Base-by-base conservation (phyloP, 495 filamentous ascomycete species). In the Durotheca rogersii region DNA sequence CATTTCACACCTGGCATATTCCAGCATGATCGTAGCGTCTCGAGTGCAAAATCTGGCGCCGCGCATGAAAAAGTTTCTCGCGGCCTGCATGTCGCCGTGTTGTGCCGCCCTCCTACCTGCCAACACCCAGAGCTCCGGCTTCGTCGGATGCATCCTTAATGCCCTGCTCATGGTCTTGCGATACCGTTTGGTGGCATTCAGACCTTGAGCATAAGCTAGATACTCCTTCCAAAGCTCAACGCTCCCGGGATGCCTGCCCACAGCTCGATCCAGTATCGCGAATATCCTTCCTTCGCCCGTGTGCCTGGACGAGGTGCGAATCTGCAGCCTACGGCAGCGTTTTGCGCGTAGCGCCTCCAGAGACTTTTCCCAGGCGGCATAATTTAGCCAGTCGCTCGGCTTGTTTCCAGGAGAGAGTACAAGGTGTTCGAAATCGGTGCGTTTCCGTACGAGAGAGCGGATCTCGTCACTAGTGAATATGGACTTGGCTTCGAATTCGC, bases 391-490 rank as follows among this genome's bases (percentile, higher is more conserved):
- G 57, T 95, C 89, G 30, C 77, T 66, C 0, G 89, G 78, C 32
- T 80, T 78, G 31, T 84, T 83, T 38, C 90, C 88, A 6, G 89
- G 81, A 10, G 88, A 82, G 55, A 94, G 88, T 55, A 97, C 76
- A 38, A 83, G 85, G 74, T 96, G 90, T 67, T 98, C 93, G 61
- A 90, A 96, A 57, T 90, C 89, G 61, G 89, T 92, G 48, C 94
- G 85, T 61, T 91, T 95, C 64, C 83, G 83, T 35, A 92, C 81
- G 41, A 98, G 90, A 18, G 86, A 81, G 49, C 79, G 74, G 66
- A 97, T 95, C 72, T 97, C 90, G 53, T 90, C 85, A 84, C 91
- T 84, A 47, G 71, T 81, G 72, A 97, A 97, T 48, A 97, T 85
- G 44, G 88, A 84, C 62, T 95, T 95, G 44, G 86, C 78, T 65